Evolutionary conservation across 2,329 filamentous ascomycete genomes (phyloP).

Genomic region (Aspergillus fructus): DNA sequence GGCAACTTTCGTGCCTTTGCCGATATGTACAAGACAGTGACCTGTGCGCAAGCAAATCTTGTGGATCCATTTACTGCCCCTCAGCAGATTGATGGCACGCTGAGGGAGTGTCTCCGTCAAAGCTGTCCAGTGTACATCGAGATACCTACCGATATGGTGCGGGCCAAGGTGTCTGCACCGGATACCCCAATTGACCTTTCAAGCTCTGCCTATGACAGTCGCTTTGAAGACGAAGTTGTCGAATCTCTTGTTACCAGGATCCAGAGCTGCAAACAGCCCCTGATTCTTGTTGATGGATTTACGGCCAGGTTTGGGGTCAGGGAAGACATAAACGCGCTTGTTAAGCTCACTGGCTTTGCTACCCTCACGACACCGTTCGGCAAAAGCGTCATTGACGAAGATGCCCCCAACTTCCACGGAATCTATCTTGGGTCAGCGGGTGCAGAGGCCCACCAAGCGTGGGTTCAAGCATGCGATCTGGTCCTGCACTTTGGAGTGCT

Average conservation of each 20-base stretch:
- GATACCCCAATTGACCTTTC: not conserved
- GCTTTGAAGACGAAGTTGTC: not conserved
- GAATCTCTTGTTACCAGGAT: not conserved
- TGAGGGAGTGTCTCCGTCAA: not conserved
- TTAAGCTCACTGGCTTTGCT: not conserved
- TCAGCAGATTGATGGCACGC: not conserved
- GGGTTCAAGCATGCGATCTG: not conserved
- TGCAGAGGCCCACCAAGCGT: not conserved
- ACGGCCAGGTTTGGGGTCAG: not conserved
- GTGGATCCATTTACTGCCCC: not conserved
- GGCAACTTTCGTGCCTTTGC: conserved; percentile 2
- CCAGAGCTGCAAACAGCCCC: not conserved
- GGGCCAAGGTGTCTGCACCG: not conserved
- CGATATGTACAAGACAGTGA: conserved; percentile 8
- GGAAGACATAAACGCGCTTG: not conserved
- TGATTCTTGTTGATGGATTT: not conserved
- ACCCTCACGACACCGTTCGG: not conserved
- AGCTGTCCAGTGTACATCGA: conserved; percentile 13
- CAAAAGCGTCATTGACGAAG: not conserved
- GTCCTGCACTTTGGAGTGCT: not conserved
- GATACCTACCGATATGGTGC: conserved; percentile 6
- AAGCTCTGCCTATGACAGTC: not conserved
- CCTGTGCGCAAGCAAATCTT: not conserved
- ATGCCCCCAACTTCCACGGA: not conserved
- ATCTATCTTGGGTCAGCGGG: not conserved